Evolutionary conservation across 164 flowering plant genomes (phyloP).

Genomic region (Magnolia officinalis): DNA sequence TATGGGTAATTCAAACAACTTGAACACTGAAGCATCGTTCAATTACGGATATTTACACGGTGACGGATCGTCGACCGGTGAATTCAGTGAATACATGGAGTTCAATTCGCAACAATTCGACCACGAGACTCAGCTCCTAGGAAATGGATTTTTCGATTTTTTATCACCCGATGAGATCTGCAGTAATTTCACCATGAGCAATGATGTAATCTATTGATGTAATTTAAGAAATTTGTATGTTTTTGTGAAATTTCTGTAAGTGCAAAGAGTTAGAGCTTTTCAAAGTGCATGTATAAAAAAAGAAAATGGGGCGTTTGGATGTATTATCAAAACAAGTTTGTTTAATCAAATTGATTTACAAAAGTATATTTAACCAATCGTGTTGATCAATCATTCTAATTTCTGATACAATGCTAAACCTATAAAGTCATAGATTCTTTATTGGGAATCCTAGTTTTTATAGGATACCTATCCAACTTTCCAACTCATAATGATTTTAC

Average conservation of each 20-base stretch:
- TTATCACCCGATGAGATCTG: constrained; percentile 29
- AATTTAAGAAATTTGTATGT: not conserved
- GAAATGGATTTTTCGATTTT: constrained; percentile 28
- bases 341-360: no score
- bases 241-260: not conserved
- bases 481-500: no score
- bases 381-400: no score
- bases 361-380: no score
- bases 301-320: not conserved
- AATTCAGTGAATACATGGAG: constrained; percentile 13
- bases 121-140: constrained; percentile 27
- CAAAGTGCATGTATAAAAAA: not conserved
- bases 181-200: constrained; percentile 24
- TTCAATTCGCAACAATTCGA: constrained; percentile 24
- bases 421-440: no score
- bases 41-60: constrained; percentile 10
- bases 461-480: no score
- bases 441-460: no score
- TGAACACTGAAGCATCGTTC: constrained; percentile 4
- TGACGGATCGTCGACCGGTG: constrained; percentile 18
- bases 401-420: no score
- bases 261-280: not conserved
- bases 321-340: no score
- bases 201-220: constrained; percentile 27
- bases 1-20: constrained; percentile 5